phyloP scores from a whole-genome alignment of 352 stramenopile species.

The Thalassiosira exigua region DNA sequence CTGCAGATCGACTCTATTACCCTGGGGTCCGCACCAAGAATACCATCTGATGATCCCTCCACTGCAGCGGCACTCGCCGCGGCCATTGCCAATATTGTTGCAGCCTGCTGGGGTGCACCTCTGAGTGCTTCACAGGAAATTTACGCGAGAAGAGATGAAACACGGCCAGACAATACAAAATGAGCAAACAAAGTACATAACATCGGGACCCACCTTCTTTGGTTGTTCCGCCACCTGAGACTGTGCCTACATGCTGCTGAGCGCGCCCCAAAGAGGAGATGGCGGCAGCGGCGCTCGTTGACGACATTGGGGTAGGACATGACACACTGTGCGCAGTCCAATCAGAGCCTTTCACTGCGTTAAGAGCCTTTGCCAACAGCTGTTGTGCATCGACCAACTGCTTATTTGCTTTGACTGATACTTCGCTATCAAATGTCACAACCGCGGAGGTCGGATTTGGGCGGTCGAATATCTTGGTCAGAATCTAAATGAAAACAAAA shows the following conservation, averaged over 20 bases:
- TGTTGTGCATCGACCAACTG: constrained; percentile 44
- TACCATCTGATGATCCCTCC: constrained; percentile 56
- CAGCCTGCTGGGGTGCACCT: constrained; percentile 61
- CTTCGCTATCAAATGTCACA: constrained; percentile 77
- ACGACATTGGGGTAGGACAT: constrained; percentile 50
- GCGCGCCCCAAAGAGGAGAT: constrained; percentile 37
- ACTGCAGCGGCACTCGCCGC: constrained; percentile 70
- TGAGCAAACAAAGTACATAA: too few species aligned
- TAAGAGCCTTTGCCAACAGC: constrained; percentile 38
- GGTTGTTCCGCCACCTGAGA: constrained; percentile 54
- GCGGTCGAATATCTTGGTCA: constrained; percentile 69
- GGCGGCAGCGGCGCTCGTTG: constrained; percentile 25
- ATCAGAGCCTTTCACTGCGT: constrained; percentile 44
- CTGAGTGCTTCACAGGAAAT: constrained; percentile 67
- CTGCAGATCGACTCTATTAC: constrained; percentile 65
- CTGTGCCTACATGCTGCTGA: constrained; percentile 32
- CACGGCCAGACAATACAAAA: too few species aligned
- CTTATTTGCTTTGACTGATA: constrained; percentile 47
- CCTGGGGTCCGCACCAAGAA: constrained; percentile 70
- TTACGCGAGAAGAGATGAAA: too few species aligned
- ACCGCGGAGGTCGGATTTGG: constrained; percentile 59
- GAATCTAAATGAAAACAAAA: too few species aligned
- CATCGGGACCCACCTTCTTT: too few species aligned
- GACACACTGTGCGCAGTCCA: constrained; percentile 37
- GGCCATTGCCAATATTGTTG: constrained; percentile 69